A percentile compares a stretch with the other conserved stretches of the same genome.
phyloP scores from a whole-genome alignment of 2,329 filamentous ascomycete species.

The Nectriaceae sp. region DNA sequence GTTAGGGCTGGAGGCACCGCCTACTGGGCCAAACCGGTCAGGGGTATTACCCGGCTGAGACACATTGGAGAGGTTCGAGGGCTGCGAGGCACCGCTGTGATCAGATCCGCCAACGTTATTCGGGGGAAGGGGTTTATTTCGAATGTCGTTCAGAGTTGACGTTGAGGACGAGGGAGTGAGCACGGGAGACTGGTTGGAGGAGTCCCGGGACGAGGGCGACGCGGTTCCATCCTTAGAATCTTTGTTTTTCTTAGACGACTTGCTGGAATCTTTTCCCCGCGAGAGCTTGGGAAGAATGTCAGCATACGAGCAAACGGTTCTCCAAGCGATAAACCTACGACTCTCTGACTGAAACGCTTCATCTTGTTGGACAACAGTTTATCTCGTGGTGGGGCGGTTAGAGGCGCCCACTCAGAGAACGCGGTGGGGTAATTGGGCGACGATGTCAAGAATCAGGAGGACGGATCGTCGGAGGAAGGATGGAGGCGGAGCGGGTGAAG shows the following conservation, averaged over 20 bases:
- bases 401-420: slow-evolving; percentile 27
- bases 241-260: slow-evolving; percentile 78
- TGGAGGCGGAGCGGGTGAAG: slow-evolving; percentile 18
- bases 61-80: slow-evolving; percentile 39
- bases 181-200: slow-evolving; percentile 61
- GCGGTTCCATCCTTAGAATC: slow-evolving; percentile 75
- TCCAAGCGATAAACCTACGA: slow-evolving; percentile 66
- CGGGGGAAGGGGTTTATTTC: slow-evolving; percentile 76
- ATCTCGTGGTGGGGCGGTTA: slow-evolving; percentile 25
- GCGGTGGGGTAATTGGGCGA: slow-evolving; percentile 33
- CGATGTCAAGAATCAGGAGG: slow-evolving; percentile 34
- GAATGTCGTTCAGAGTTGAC: slow-evolving; percentile 80
- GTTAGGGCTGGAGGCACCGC: slow-evolving; percentile 38
- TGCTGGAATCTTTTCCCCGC: slow-evolving; percentile 83
- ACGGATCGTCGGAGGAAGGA: slow-evolving; percentile 21
- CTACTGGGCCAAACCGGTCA: slow-evolving; percentile 45
- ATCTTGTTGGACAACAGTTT: slow-evolving; percentile 59
- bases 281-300: slow-evolving; percentile 67
- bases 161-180: slow-evolving; percentile 87
- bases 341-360: slow-evolving; percentile 97
- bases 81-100: slow-evolving; percentile 42
- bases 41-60: slow-evolving; percentile 37
- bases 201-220: slow-evolving; percentile 69
- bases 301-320: slow-evolving; percentile 9
- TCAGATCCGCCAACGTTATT: slow-evolving; percentile 51